Base-by-base conservation (phyloP, 2,329 filamentous ascomycete species). In the Periconia sp. region DNA sequence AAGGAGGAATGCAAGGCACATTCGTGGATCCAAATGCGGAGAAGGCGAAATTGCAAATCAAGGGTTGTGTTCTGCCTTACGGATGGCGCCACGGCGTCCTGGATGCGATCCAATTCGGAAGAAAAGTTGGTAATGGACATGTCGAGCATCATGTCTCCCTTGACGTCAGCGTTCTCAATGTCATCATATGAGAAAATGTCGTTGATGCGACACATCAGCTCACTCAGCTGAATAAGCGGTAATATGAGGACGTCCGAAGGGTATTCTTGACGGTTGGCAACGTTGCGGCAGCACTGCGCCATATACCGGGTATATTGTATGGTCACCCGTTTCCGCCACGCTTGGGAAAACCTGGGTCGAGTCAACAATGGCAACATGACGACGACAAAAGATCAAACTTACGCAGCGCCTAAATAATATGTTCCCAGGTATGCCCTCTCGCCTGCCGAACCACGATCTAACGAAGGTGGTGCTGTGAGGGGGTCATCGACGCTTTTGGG, bases 181-280 rank as follows among this genome's bases (percentile, higher is more conserved):
- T 66, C 61, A 19, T 65, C 59, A 37, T 65, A 66, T 1, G 59
- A 66, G 45, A 63, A 66, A 31, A 59, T 54, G 41, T 65, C 50
- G 31, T 58, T 62, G 27, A 63, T 44, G 9, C 62, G 61, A 30
- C 54, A 60, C 9, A 56, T 47, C 7, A 67, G 41, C 14, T 61
- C 62, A 42, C 59, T 56, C 17, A 59, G 11, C 17, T 57, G 57
- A 15, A 65, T 53, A 18, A 66, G 31, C 1, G 63, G 62, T 5
- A 45, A 18, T n/a, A 68, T 62, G 9, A 66, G 41, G 3, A 45
- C 50, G 47, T 68, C 63, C 6, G 60, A 58, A 15, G 58, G 30
- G 35, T 56, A 41, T 50, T 60, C 56, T n/a, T 40, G 42, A 6
- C 51, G 52, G 5, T 49, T 52, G 6, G 41, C 18, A 30, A 68